phyloP scores from a whole-genome alignment of 2,329 filamentous ascomycete genomes.

The Aspergillus fumigatiaffinis region DNA sequence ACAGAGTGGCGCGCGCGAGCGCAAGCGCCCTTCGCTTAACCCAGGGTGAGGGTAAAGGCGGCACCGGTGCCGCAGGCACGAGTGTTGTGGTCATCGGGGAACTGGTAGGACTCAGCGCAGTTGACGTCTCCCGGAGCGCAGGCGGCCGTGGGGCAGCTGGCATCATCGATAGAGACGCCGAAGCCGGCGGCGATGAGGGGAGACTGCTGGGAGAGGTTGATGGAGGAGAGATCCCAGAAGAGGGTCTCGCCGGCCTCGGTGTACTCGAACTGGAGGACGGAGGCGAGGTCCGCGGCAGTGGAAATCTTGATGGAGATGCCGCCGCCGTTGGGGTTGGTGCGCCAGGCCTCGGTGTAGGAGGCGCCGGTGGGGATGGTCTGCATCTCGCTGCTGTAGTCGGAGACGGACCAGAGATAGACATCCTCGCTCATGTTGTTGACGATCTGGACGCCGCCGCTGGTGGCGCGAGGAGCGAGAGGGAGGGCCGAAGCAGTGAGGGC shows the following conservation, averaged over 20 bases:
- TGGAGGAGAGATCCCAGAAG: conserved; percentile 31
- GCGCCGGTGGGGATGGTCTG: conserved; percentile 16
- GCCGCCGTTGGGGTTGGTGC: conserved; percentile 26
- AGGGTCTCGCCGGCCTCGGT: conserved; percentile 20
- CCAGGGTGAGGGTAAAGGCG: conserved; percentile 37
- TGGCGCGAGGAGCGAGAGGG: not conserved
- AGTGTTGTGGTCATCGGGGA: conserved; percentile 26
- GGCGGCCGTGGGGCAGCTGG: conserved; percentile 17
- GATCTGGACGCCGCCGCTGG: conserved; percentile 19
- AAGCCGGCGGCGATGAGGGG: conserved; percentile 22
- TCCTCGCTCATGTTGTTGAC: conserved; percentile 23
- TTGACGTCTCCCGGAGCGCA: conserved; percentile 22
- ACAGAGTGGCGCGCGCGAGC: not conserved
- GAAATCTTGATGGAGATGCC: conserved; percentile 32
- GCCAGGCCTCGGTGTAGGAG: conserved; percentile 24
- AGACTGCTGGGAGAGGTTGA: conserved; percentile 22
- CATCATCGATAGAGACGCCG: conserved; percentile 20
- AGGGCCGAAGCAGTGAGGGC: conserved; percentile 8
- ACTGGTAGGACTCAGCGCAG: conserved; percentile 27
- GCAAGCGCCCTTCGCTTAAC: conserved; percentile 6
- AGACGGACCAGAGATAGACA: conserved; percentile 28
- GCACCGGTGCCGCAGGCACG: conserved; percentile 18
- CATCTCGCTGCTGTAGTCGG: conserved; percentile 16
- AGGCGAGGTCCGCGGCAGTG: conserved; percentile 13
- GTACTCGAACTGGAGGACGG: conserved; percentile 33